A percentile compares a stretch with the other conserved stretches of the same genome.
phyloP scores from a whole-genome alignment of 495 filamentous ascomycete species.

The Rhizodiscina lignyota region DNA sequence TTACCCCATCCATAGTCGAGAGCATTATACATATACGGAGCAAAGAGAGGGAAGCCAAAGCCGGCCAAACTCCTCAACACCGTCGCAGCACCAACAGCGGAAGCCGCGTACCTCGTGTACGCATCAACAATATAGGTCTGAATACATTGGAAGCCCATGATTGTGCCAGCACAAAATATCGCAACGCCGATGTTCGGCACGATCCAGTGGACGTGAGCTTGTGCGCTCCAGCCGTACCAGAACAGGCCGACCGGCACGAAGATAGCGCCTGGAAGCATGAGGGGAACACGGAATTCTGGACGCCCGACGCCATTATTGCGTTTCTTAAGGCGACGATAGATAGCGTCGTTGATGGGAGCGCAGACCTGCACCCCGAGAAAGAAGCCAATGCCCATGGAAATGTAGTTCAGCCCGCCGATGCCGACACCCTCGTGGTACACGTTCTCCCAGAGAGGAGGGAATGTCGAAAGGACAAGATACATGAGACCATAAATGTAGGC shows the following conservation, averaged over 20 bases:
- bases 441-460: slow-evolving; percentile 43
- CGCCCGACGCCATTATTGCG: slow-evolving; percentile 36
- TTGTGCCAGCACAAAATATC: slow-evolving; percentile 39
- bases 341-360: slow-evolving; percentile 44
- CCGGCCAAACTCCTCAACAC: slow-evolving; percentile 52
- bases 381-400: slow-evolving; percentile 55
- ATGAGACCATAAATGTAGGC: slow-evolving; percentile 56
- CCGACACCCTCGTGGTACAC: slow-evolving; percentile 44
- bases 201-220: slow-evolving; percentile 50
- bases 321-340: slow-evolving; percentile 46
- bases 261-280: slow-evolving; percentile 40
- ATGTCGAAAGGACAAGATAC: slow-evolving; percentile 57
- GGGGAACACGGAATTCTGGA: slow-evolving; percentile 54
- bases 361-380: slow-evolving; percentile 45
- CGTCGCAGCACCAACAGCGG: slow-evolving; percentile 48
- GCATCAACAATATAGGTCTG: slow-evolving; percentile 67
- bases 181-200: slow-evolving; percentile 51
- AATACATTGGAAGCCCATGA: slow-evolving; percentile 51
- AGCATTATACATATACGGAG: slow-evolving; percentile 24
- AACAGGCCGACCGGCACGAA: slow-evolving; percentile 49
- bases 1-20: slow-evolving; percentile 50
- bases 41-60: slow-evolving; percentile 66
- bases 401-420: slow-evolving; percentile 51
- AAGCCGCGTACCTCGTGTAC: slow-evolving; percentile 59
- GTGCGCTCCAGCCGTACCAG: slow-evolving; percentile 55